Conservation (phyloP, 73 alveolate genomes). For the Loxodes magnus region DNA sequence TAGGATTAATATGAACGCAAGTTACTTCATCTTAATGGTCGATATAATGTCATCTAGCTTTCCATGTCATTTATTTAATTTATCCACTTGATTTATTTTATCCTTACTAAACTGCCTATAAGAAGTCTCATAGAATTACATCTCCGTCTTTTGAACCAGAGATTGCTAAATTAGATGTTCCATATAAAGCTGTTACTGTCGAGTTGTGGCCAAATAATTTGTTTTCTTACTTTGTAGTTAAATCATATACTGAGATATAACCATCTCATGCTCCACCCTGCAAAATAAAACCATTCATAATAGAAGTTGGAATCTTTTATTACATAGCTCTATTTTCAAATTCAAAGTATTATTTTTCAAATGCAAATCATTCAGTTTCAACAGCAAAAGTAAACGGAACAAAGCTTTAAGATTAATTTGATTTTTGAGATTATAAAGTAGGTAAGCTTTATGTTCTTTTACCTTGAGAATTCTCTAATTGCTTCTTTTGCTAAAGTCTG, state of each 20-base stretch:
- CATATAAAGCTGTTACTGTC: conserved; percentile 35
- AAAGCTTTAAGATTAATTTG: conserved; percentile 13
- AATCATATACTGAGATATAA: conserved; percentile 10
- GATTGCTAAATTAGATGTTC: conserved; percentile 17
- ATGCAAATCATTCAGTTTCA: too few relatives aligned
- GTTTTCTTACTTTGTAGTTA: conserved; percentile 14
- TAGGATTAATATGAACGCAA: conserved; percentile 15
- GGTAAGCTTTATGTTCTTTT: conserved; percentile 14
- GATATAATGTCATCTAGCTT: conserved; percentile 24
- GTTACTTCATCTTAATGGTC: conserved; percentile 19
- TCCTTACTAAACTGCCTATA: too few relatives aligned
- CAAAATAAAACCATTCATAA: too few relatives aligned
- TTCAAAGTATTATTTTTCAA: conserved; percentile 4
- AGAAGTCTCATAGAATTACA: conserved; percentile 36
- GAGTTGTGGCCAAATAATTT: conserved; percentile 11
- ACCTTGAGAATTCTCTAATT: too few relatives aligned
- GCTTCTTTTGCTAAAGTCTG: conserved; percentile 2
- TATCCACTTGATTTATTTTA: conserved; percentile 15
- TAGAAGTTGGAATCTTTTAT: too few relatives aligned
- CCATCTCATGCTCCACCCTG: conserved; percentile 43
- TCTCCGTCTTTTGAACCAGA: conserved; percentile 44
- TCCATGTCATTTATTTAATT: conserved; percentile 8
- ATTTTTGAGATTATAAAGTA: conserved; percentile 23
- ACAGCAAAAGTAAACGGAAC: not conserved
- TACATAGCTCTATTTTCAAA: conserved; percentile 2